These are phyloP conservation scores for Mycena haematopus DNA, from an alignment of 768 basidiomycete genomes.

Conservation along the genomic window DNA sequence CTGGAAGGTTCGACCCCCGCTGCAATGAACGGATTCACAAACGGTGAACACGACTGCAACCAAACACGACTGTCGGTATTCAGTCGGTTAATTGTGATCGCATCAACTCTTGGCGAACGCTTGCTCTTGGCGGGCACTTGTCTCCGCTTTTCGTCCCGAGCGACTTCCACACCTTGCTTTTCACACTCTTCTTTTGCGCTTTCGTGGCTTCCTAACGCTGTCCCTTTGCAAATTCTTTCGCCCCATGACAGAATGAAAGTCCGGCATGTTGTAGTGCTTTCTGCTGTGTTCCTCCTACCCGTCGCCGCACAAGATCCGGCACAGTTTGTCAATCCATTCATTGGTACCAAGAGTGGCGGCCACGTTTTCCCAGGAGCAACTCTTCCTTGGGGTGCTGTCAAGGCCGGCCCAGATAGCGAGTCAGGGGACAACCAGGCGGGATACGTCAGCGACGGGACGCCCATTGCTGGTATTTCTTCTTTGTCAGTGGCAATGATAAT, in stretches of 20 bases:
- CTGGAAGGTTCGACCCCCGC: too few species aligned
- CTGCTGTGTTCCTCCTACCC: background rate
- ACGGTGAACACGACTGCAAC: too few species aligned
- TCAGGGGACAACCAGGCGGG: conserved; percentile 27
- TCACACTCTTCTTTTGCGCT: background rate
- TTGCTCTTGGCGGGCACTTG: background rate
- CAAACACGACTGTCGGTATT: too few species aligned
- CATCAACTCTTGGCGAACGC: background rate
- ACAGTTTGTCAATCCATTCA: conserved; percentile 43
- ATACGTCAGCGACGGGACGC: conserved; percentile 23
- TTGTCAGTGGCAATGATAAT: conserved; percentile 6
- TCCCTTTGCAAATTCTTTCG: background rate
- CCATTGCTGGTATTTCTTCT: conserved; percentile 24
- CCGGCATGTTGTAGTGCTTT: background rate
- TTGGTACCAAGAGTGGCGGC: conserved; percentile 49
- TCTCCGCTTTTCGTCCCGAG: background rate
- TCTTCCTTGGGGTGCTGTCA: conserved; percentile 49
- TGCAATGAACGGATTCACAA: too few species aligned
- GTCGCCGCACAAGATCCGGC: conserved; percentile 19
- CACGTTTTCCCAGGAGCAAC: conserved; percentile 49
- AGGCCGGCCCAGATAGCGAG: conserved; percentile 45
- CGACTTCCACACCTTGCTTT: background rate
- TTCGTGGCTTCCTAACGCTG: background rate
- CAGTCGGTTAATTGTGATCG: too few species aligned
- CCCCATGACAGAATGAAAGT: conserved; percentile 13